Conservation (phyloP, 202 grass and related monocot species). For the Bolboschoenoplectus hybrid region DNA sequence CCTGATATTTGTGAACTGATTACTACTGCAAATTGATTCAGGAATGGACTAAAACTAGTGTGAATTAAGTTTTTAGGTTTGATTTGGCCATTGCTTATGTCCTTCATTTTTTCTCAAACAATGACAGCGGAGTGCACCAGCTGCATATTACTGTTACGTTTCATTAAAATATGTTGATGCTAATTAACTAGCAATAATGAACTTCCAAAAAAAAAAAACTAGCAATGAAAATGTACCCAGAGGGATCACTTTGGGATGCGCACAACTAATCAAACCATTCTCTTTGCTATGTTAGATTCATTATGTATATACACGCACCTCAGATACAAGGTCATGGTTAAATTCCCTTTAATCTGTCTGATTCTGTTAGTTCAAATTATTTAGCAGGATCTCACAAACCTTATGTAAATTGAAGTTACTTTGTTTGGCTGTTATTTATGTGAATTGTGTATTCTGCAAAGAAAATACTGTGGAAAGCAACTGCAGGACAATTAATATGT, state of each 20-base stretch:
- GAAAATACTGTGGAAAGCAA: background rate
- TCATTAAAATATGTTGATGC: background rate
- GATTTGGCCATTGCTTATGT: constrained; percentile 10
- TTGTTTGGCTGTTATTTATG: background rate
- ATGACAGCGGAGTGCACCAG: background rate
- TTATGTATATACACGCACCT: background rate
- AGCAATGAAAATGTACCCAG: background rate
- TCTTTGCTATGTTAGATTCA: background rate
- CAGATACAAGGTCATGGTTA: background rate
- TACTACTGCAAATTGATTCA: background rate
- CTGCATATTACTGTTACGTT: background rate
- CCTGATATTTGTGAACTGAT: background rate
- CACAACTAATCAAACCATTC: background rate
- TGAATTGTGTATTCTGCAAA: background rate
- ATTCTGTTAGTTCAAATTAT: background rate
- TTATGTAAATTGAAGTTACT: constrained; percentile 4
- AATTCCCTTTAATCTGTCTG: background rate
- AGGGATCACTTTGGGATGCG: background rate
- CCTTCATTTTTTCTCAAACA: constrained; percentile 2
- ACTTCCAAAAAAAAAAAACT: background rate
- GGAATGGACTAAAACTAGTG: background rate
- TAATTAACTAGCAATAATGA: background rate
- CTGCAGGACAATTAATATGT: background rate
- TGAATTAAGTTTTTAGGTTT: background rate
- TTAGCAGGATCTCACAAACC: background rate